Percentiles rank a stretch among this genome's conserved stretches.
phyloP scores from a whole-genome alignment of 495 filamentous ascomycete species.

The Ramalina intermedia region DNA sequence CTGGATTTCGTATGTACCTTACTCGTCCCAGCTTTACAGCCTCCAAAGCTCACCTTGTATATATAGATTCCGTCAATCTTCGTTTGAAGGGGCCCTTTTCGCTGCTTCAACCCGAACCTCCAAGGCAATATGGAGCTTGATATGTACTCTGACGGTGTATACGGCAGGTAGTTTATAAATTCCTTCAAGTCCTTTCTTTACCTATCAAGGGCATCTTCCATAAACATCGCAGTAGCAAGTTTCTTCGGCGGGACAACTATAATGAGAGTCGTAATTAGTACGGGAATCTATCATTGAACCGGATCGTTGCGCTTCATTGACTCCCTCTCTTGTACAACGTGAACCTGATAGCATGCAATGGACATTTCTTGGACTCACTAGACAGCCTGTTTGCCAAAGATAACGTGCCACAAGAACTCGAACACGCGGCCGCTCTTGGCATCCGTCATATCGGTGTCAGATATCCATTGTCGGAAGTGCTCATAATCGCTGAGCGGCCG shows the following conservation, averaged over 20 bases:
- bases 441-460: slow-evolving; percentile 33
- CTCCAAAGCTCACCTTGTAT: too few relatives aligned
- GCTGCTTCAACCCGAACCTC: too few relatives aligned
- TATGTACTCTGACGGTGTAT: too few relatives aligned
- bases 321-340: neutral
- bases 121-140: too few relatives aligned
- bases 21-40: too few relatives aligned
- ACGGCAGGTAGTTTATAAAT: too few relatives aligned
- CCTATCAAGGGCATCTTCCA: slow-evolving; percentile 1
- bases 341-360: neutral
- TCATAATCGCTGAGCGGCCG: slow-evolving; percentile 39
- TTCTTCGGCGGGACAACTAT: slow-evolving; percentile 2
- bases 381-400: slow-evolving; percentile 38
- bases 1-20: too few relatives aligned
- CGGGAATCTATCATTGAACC: neutral
- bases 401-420: slow-evolving; percentile 42
- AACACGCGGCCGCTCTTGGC: slow-evolving; percentile 31
- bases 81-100: too few relatives aligned
- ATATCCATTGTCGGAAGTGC: slow-evolving; percentile 32
- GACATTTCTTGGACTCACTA: slow-evolving; percentile 22
- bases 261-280: neutral
- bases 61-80: too few relatives aligned
- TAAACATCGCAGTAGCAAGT: slow-evolving; percentile 7
- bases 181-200: too few relatives aligned
- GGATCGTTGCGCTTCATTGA: neutral